These are phyloP conservation scores for Leishmania arabica DNA, from an alignment of 208 protist species.

Conservation along the genomic window DNA sequence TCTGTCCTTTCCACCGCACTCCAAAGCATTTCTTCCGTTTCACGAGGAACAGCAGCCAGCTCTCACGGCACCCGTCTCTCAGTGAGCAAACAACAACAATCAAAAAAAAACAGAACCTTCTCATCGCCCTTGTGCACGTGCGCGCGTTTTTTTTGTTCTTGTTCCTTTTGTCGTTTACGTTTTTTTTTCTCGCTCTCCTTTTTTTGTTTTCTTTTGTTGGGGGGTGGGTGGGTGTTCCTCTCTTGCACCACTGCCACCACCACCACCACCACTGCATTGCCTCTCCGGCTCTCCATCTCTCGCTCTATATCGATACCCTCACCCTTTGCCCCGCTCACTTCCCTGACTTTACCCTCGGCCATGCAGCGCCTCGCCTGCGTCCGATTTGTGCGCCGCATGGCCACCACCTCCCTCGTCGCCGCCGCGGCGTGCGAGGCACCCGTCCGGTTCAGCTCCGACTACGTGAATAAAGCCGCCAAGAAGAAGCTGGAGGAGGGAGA, in stretches of 20 bases:
- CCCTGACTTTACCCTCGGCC: not conserved
- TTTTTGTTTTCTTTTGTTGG: not conserved
- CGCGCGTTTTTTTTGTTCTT: not conserved
- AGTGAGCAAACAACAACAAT: no score
- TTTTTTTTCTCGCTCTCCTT: not conserved
- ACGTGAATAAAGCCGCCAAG: constrained; percentile 48
- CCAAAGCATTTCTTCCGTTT: not conserved
- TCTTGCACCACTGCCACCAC: not conserved
- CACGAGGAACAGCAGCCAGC: not conserved
- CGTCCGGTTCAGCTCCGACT: constrained; percentile 20
- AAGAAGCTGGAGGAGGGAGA: constrained; percentile 48
- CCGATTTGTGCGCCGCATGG: constrained; percentile 12
- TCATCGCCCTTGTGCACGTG: no score
- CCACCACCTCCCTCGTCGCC: constrained; percentile 4
- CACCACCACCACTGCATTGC: not conserved
- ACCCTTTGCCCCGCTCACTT: not conserved
- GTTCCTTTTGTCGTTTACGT: not conserved
- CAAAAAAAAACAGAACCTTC: not conserved
- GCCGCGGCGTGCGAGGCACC: constrained; percentile 12
- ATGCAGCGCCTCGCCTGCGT: constrained; percentile 23
- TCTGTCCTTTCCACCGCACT: not conserved
- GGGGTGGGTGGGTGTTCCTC: not conserved
- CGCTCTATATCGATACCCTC: not conserved
- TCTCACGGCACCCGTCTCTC: no score
- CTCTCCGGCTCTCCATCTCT: not conserved